These are phyloP conservation scores for Allomyces javanicus DNA, from an alignment of 192 early-diverging fungal genomes.

Conservation along the genomic window DNA sequence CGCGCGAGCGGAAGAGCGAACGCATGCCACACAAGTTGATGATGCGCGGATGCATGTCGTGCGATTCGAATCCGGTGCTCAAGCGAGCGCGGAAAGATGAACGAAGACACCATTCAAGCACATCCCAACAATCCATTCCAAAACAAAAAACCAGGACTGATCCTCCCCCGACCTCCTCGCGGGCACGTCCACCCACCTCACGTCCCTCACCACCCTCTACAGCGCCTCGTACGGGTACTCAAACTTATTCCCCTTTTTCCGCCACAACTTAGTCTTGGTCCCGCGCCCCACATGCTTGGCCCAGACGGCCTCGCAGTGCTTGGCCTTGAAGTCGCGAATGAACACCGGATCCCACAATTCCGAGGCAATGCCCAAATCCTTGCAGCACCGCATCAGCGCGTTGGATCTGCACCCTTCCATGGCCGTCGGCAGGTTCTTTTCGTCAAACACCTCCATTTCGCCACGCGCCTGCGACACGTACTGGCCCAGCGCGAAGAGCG, in stretches of 20 bases:
- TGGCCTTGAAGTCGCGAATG: conserved; percentile 65
- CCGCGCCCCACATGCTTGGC: conserved; percentile 54
- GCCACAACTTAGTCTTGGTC: conserved; percentile 68
- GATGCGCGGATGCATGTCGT: no score
- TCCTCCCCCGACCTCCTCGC: no score
- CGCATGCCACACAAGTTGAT: no score
- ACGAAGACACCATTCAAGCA: no score
- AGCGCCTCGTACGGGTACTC: conserved; percentile 35
- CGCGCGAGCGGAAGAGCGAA: no score
- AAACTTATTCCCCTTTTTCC: conserved; percentile 46
- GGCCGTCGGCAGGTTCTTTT: conserved; percentile 53
- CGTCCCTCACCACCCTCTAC: no score
- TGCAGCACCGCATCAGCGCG: conserved; percentile 90
- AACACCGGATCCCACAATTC: conserved; percentile 89
- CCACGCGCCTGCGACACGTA: conserved; percentile 87
- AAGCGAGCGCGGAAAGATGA: no score
- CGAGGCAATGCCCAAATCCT: conserved; percentile 76
- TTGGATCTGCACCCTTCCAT: conserved; percentile 79
- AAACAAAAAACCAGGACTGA: no score
- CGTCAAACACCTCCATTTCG: conserved; percentile 77
- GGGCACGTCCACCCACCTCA: no score
- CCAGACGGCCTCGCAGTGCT: conserved; percentile 56
- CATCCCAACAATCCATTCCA: no score
- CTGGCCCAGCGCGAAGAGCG: conserved; percentile 64
- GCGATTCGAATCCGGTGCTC: no score